Base-by-base conservation (phyloP, 2,329 filamentous ascomycete species). In the Alternaria viburni region DNA sequence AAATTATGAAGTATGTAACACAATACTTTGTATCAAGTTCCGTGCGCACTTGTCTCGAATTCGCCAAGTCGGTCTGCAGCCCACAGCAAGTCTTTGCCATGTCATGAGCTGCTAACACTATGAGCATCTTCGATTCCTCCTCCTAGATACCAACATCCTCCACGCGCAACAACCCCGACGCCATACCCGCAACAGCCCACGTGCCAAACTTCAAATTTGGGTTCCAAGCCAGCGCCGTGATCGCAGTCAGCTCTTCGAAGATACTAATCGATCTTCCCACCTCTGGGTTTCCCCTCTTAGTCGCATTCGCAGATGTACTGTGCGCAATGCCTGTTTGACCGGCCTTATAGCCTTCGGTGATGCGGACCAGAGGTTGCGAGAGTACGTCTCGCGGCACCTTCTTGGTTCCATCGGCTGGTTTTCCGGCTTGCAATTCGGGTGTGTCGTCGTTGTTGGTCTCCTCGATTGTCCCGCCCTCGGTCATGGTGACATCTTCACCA, bases 141-240 rank as follows among this genome's bases (percentile, higher is more conserved):
- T 21, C 50, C 43, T 60, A 76, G 5, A 77, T 70, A 1, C 71
- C 73, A 41, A 86, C 60, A 73, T 86, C 84, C 69, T 86, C 84
- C 0, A 86, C 81, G 55, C 84, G 81, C 41, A 86, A 60, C 60
- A 86, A 66, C 10, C 84, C 84, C 73, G 80, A 80, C 3, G 79
- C 83, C 75, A 82, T 81, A 3, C 83, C 84, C 17, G 84, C 84
- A 6, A 83, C 82, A 7, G 84, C 84, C 84, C 84, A 86, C 0
- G 82, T 83, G 7, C 81, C 84, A 61, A 74, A 82, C 45, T 75
- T 78, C 21, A 82, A 28, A 69, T 86, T 86, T n/a, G 82, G 82
- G 69, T 86, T 86, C 84, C 84, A 86, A 13, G 80, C 77, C 47
- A 86, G 69, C 9, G 78, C 74, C 17, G 82, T 83, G 6, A 85